Evolutionary conservation across 306 rosid genomes (phyloP).

Genomic region (Trifolium dubium): DNA sequence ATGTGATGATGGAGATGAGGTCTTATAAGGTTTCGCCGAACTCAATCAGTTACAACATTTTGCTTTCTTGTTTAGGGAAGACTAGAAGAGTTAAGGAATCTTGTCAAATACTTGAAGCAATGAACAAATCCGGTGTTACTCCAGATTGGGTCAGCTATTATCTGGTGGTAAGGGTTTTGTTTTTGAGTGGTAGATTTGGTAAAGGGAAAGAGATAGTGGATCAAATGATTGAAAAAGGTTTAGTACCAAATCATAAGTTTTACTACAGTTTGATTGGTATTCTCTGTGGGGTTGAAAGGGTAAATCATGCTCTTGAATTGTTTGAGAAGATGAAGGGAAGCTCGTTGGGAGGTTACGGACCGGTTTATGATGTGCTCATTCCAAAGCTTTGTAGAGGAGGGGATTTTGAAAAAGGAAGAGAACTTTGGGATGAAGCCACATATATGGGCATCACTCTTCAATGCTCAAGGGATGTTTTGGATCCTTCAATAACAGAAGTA

Average conservation of each 20-base stretch:
- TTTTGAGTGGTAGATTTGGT: conserved; percentile 72
- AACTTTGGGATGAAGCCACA: conserved; percentile 81
- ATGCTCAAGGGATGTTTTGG: conserved; percentile 68
- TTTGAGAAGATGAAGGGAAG: conserved; percentile 77
- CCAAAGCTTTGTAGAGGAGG: conserved; percentile 81
- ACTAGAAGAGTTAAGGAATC: conserved; percentile 81
- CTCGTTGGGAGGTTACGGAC: conserved; percentile 75
- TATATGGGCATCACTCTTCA: conserved; percentile 63
- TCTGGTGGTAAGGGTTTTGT: conserved; percentile 70
- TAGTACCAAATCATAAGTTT: conserved; percentile 65
- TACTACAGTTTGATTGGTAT: conserved; percentile 84
- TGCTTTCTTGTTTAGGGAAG: conserved; percentile 76
- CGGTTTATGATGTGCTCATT: conserved; percentile 83
- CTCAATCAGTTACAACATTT: conserved; percentile 69
- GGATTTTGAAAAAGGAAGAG: conserved; percentile 70
- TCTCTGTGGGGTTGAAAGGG: conserved; percentile 78
- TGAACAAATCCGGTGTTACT: conserved; percentile 60
- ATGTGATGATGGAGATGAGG: conserved; percentile 90
- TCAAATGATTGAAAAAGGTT: conserved; percentile 70
- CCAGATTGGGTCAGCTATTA: conserved; percentile 78
- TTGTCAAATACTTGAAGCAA: conserved; percentile 65
- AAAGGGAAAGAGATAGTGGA: conserved; percentile 72
- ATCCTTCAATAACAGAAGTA: conserved; percentile 77
- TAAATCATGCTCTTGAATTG: conserved; percentile 70
- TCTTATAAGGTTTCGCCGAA: conserved; percentile 56